Evolutionary conservation across 495 filamentous ascomycete species (phyloP).

Genomic region (Penicillium coprophilum): DNA sequence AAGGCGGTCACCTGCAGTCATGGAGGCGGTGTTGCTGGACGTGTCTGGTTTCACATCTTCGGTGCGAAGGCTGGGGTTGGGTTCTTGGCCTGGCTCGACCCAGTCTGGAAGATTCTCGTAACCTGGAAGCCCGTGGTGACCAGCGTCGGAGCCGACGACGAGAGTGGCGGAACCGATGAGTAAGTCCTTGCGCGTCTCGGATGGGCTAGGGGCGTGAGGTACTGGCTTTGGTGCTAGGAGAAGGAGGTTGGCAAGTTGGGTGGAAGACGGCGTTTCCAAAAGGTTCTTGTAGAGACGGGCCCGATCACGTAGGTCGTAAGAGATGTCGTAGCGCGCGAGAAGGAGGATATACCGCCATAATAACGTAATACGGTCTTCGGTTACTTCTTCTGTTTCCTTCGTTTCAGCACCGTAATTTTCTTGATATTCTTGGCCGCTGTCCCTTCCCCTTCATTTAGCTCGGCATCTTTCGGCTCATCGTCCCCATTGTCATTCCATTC

Average conservation of each 20-base stretch:
- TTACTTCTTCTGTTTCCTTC: slow-evolving; percentile 45
- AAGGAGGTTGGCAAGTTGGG: slow-evolving; percentile 84
- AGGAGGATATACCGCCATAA: slow-evolving; percentile 84
- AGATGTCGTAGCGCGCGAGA: slow-evolving; percentile 85
- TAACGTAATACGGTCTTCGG: slow-evolving; percentile 62
- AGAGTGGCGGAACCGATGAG: slow-evolving; percentile 81
- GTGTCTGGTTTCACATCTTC: slow-evolving; percentile 33
- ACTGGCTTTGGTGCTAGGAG: slow-evolving; percentile 93
- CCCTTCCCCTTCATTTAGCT: slow-evolving; percentile 26
- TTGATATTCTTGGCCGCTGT: slow-evolving; percentile 18
- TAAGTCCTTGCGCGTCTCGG: slow-evolving; percentile 71
- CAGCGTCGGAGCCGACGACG: slow-evolving; percentile 73
- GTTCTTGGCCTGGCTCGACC: slow-evolving; percentile 79
- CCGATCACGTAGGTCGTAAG: slow-evolving; percentile 92
- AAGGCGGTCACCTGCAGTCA: slow-evolving; percentile 65
- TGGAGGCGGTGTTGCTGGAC: slow-evolving; percentile 23
- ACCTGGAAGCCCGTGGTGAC: slow-evolving; percentile 66
- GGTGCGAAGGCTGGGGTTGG: slow-evolving; percentile 69
- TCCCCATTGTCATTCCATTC: slow-evolving; percentile 44
- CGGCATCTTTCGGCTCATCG: slow-evolving; percentile 30
- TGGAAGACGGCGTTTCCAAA: slow-evolving; percentile 67
- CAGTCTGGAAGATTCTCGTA: slow-evolving; percentile 80
- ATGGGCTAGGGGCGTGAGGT: slow-evolving; percentile 81
- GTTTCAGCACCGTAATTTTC: slow-evolving; percentile 23
- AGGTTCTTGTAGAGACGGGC: slow-evolving; percentile 83